Base-by-base conservation (phyloP, 139 green algal genomes). In the Chlorella sp. region DNA sequence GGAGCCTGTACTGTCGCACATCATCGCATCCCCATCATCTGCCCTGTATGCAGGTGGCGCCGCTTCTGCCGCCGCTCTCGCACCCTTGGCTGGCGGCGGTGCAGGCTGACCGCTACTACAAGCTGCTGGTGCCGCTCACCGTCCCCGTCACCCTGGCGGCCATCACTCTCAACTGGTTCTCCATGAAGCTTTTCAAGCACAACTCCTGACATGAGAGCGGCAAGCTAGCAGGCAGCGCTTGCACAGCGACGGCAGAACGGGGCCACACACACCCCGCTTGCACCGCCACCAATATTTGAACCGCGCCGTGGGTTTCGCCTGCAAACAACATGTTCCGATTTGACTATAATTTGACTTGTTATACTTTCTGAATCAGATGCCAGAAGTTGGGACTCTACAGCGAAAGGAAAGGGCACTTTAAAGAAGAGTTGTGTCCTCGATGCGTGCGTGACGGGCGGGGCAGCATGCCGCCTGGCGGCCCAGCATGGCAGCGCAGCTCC, bases 121-220 rank as follows among this genome's bases (percentile, higher is more conserved):
- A 79, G 21, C 80, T 91, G 30, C 81, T 94, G n/a, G 39, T 94
- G 26, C 85, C 89, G n/a, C 37, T 89, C 19, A 93, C 82, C 1
- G 24, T 94, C n/a, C 92, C 92, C 0, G 92, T 94, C 42, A 93
- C 88, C 14, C 89, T 93, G 2, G 66, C 90, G 5, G 48, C 84
- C 66, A 87, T 93, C 36, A 37, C 85, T 12, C 39, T 94, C 28
- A 94, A 93, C 32, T 94, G 92, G 92, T 83, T 90, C 28, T 91
- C 87, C 9, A 90, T 94, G 90, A 94, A 94, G 79, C 69, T 94
- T 64, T 94, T 93, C 87, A 92, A 92, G 80, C 90, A 94, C 73
- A 94, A 94, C 83, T 91, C 79, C 30, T 92, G 53, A 88, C 12
- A 15, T 1, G 53, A 9, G 9, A 57, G 48, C n/a, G n/a, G 48